A percentile compares a stretch with the other conserved stretches of the same genome.
Evolutionary conservation across 257 asterid species (phyloP).

Genomic region (Thymus mandschuricus): DNA sequence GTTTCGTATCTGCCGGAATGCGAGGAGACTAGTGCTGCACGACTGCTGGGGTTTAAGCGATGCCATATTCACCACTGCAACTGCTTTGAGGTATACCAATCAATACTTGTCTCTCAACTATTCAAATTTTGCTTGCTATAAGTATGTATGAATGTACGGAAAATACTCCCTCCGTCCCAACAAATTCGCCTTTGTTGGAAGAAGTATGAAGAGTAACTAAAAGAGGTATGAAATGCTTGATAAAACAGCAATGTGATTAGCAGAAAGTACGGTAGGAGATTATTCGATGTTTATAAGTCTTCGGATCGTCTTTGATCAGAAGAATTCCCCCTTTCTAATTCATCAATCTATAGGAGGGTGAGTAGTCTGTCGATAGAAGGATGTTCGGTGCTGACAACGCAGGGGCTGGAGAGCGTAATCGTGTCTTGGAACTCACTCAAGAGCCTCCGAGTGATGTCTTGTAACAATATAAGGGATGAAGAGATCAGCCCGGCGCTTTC

Average conservation of each 20-base stretch:
- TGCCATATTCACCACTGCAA: conserved; percentile 53
- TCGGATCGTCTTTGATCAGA: too few relatives aligned
- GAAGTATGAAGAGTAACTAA: too few relatives aligned
- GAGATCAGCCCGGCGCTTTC: conserved; percentile 57
- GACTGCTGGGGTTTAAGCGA: conserved; percentile 71
- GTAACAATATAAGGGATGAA: conserved; percentile 63
- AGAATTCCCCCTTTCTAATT: too few relatives aligned
- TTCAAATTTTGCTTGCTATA: too few relatives aligned
- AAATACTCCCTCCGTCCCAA: too few relatives aligned
- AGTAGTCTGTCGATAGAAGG: conserved; percentile 60
- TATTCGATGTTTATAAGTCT: too few relatives aligned
- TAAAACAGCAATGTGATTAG: too few relatives aligned
- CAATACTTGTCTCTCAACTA: too few relatives aligned
- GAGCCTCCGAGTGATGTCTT: conserved; percentile 64
- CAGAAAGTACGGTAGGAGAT: too few relatives aligned
- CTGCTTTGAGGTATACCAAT: conserved; percentile 46
- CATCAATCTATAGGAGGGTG: conserved; percentile 47
- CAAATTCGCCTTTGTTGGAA: too few relatives aligned
- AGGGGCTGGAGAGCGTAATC: conserved; percentile 62
- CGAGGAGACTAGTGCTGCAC: conserved; percentile 43
- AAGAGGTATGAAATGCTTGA: too few relatives aligned
- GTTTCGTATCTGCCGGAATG: conserved; percentile 56
- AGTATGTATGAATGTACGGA: too few relatives aligned
- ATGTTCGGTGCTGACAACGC: conserved; percentile 65
- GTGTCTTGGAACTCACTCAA: conserved; percentile 56